Evolutionary conservation across 495 filamentous ascomycete species (phyloP), one percentile per base, ranked within the genome.

Genomic region (Penicillium turbatum): DNA sequence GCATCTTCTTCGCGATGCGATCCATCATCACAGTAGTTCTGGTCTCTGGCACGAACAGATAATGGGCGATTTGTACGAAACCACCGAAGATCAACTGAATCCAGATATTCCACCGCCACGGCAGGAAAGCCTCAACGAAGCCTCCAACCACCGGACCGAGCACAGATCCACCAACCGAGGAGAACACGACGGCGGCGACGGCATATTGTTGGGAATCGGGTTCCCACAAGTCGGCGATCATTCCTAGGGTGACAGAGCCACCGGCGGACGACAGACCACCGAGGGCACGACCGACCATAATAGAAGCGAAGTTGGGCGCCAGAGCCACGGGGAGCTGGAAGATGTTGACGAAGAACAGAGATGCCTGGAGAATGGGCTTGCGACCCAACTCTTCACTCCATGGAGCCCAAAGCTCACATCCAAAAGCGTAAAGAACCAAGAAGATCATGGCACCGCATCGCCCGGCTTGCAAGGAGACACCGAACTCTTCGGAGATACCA

Each of bases 341-440:
- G 38, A 82, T 58, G 40, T 86, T 86, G 59, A 86, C 81, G 1
- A 85, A 63, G 38, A 82, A 73, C 29, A 86, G 59, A 51, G 74
- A 79, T 0, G 67, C 37, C 60, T 85, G 82, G 15, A 83, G 65
- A 35, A 84, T 76, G 0, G 75, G 75, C 62, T 76, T 78, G 11
- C 82, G 78, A 11, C 82, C 82, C 41, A 81, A 63, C 44, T 86
- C 82, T 51, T 86, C 83, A 54, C 77, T 81, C 82, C 82, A 86
- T 0, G 83, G 82, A 1, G 83, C 82, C 83, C 83, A 85, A 0
- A 86, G 71, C 56, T 86, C 83, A 67, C 83, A 84, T 21, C 82
- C 83, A 56, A 86, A 84, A 6, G 80, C 82, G 57, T 85, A 86
- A 0, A 79, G 57, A 37, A 85, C 72, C 15, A 86, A 68, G 66